Conservation (phyloP, 2,329 filamentous ascomycete genomes). For the Aspergillus ibericus region DNA sequence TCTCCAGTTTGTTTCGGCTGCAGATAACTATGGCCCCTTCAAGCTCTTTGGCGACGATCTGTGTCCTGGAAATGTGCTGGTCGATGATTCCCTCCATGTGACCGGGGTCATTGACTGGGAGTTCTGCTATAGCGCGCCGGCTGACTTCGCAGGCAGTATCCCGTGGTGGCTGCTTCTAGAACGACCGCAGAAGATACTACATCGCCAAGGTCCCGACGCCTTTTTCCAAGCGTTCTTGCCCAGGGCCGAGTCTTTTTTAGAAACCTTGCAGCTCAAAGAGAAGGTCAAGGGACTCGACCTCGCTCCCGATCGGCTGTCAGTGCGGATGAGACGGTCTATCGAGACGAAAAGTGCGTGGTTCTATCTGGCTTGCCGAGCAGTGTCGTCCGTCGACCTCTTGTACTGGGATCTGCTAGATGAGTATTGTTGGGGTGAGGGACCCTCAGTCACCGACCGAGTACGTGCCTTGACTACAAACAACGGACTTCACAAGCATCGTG, state of each 20-base stretch:
- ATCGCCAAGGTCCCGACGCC: background rate
- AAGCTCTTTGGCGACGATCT: slow-evolving; percentile 30
- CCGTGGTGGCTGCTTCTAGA: slow-evolving; percentile 16
- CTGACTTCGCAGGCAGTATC: slow-evolving; percentile 17
- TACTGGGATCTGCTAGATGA: slow-evolving; percentile 14
- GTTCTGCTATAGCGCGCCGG: slow-evolving; percentile 26
- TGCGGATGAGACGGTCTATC: background rate
- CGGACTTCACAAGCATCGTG: background rate
- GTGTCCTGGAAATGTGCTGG: slow-evolving; percentile 27
- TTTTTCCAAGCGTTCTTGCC: background rate
- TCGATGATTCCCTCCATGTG: slow-evolving; percentile 21
- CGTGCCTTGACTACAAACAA: background rate
- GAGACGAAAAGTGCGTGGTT: slow-evolving; percentile 9
- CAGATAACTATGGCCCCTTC: slow-evolving; percentile 19
- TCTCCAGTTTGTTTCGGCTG: background rate
- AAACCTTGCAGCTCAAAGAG: background rate
- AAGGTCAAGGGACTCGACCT: background rate
- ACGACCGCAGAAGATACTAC: slow-evolving; percentile 7
- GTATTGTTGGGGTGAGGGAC: slow-evolving; percentile 9
- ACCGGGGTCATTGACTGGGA: slow-evolving; percentile 32
- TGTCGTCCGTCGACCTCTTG: slow-evolving; percentile 4
- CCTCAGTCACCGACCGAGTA: background rate
- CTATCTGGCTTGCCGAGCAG: slow-evolving; percentile 1
- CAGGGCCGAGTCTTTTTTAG: background rate
- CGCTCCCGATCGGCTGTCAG: background rate